Evolutionary conservation across 768 basidiomycete species (phyloP).

Genomic region (Amanita thiersii): DNA sequence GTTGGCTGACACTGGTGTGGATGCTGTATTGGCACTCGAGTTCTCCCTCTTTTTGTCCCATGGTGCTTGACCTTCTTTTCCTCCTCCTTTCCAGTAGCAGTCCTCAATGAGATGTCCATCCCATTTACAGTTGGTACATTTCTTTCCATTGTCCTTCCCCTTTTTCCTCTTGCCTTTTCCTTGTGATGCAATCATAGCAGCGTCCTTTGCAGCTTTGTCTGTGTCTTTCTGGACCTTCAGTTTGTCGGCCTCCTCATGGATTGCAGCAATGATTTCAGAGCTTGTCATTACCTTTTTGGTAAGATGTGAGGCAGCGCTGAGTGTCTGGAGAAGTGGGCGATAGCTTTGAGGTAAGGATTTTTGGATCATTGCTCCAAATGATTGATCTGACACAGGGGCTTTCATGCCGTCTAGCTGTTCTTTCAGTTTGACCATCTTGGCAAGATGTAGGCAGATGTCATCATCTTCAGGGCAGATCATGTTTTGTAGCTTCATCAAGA

Average conservation of each 20-base stretch:
- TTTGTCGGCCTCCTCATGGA: no score
- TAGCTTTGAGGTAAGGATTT: no score
- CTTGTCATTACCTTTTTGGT: slow-evolving; percentile 7
- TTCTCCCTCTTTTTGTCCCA: slow-evolving; percentile 17
- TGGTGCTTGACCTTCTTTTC: slow-evolving; percentile 19
- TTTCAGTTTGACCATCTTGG: slow-evolving; percentile 9
- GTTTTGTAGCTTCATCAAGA: slow-evolving; percentile 15
- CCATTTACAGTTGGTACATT: slow-evolving; percentile 9
- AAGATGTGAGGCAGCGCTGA: slow-evolving; percentile 9
- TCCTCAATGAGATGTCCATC: slow-evolving; percentile 19
- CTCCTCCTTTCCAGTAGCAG: slow-evolving; percentile 25
- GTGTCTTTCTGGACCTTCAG: no score
- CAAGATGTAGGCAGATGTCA: slow-evolving; percentile 11
- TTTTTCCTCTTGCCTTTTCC: slow-evolving; percentile 10
- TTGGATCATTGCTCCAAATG: no score
- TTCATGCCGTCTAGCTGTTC: slow-evolving; percentile 3
- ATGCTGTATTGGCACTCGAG: slow-evolving; percentile 9
- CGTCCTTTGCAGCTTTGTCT: no score
- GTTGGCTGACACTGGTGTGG: slow-evolving; percentile 10
- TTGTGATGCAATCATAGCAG: slow-evolving; percentile 12
- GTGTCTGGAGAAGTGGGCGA: slow-evolving; percentile 12
- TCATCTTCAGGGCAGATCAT: slow-evolving; percentile 13
- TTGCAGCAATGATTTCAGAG: no score
- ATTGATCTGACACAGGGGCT: slow-evolving; percentile 12
- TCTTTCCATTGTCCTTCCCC: no score